A percentile compares a stretch with the other conserved stretches of the same genome.
phyloP scores from a whole-genome alignment of 148 eudicot genomes.

The Drosera capensis region DNA sequence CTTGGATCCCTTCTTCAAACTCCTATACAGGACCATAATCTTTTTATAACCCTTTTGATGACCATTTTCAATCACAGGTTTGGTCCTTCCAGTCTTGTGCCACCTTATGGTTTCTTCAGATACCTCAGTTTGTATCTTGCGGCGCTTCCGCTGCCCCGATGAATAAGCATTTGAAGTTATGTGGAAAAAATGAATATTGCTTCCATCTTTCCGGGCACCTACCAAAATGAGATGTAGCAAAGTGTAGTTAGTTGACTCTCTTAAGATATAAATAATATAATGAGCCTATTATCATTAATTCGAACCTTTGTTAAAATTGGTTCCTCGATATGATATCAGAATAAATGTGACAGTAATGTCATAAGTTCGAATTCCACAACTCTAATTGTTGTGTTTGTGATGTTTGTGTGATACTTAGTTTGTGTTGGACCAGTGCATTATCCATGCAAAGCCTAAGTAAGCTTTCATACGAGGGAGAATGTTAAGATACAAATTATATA shows the following conservation, averaged over 20 bases:
- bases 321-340: too few relatives aligned
- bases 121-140: conserved; percentile 25
- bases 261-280: too few relatives aligned
- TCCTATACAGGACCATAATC: conserved; percentile 56
- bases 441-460: too few relatives aligned
- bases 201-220: conserved; percentile 71
- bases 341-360: too few relatives aligned
- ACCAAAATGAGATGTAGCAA: not conserved
- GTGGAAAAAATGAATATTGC: conserved; percentile 50
- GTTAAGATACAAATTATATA: too few relatives aligned
- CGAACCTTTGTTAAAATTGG: not conserved
- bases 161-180: conserved; percentile 58
- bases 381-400: too few relatives aligned
- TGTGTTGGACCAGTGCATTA: too few relatives aligned
- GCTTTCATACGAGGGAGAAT: too few relatives aligned
- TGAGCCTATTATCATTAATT: too few relatives aligned
- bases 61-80: conserved; percentile 39
- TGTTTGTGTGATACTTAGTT: too few relatives aligned
- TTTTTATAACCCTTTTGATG: conserved; percentile 67
- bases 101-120: conserved; percentile 45
- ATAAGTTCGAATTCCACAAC: too few relatives aligned
- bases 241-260: not conserved
- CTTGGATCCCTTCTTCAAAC: conserved; percentile 33
- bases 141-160: conserved; percentile 61
- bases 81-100: conserved; percentile 77